Percentiles rank a stretch among this genome's conserved stretches.
These are phyloP conservation scores for Prorocentrum cordatum DNA, from an alignment of 169 alveolate genomes.

Conservation along the genomic window DNA sequence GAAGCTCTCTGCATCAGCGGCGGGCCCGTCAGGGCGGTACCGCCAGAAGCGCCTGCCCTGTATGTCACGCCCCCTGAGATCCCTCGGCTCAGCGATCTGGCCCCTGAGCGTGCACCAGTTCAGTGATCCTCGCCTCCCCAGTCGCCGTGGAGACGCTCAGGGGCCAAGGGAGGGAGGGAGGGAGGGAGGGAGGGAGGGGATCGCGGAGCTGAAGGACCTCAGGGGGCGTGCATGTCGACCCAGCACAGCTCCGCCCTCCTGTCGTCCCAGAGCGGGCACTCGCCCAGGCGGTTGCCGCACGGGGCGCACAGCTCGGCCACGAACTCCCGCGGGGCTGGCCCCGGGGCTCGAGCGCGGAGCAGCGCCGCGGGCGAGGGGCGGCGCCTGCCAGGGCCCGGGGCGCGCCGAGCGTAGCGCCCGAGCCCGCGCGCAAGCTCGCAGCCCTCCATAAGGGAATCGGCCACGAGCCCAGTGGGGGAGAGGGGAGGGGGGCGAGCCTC, in stretches of 20 bases:
- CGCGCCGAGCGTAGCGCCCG: too few species aligned
- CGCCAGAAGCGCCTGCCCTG: slow-evolving; percentile 25
- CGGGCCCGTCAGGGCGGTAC: not conserved
- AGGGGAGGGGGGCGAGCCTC: too few species aligned
- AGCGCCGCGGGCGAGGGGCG: too few species aligned
- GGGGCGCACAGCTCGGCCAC: slow-evolving; percentile 10
- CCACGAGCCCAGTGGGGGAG: too few species aligned
- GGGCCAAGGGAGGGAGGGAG: not conserved
- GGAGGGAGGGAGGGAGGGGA: not conserved
- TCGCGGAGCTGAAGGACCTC: not conserved
- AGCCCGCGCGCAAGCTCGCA: too few species aligned
- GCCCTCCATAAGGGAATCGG: too few species aligned
- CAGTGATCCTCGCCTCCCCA: not conserved
- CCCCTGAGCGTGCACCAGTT: too few species aligned
- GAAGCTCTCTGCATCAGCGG: not conserved
- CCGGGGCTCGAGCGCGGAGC: too few species aligned
- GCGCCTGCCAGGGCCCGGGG: too few species aligned
- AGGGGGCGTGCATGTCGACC: slow-evolving; percentile 9
- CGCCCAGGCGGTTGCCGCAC: slow-evolving; percentile 31
- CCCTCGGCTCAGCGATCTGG: too few species aligned
- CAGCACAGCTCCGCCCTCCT: not conserved
- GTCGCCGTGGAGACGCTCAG: not conserved
- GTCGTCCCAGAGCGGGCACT: slow-evolving; percentile 55
- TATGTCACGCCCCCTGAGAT: too few species aligned
- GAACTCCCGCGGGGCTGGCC: too few species aligned